These are phyloP conservation scores for Penicillium crystallinum DNA, from an alignment of 495 filamentous ascomycete genomes.

Conservation along the genomic window DNA sequence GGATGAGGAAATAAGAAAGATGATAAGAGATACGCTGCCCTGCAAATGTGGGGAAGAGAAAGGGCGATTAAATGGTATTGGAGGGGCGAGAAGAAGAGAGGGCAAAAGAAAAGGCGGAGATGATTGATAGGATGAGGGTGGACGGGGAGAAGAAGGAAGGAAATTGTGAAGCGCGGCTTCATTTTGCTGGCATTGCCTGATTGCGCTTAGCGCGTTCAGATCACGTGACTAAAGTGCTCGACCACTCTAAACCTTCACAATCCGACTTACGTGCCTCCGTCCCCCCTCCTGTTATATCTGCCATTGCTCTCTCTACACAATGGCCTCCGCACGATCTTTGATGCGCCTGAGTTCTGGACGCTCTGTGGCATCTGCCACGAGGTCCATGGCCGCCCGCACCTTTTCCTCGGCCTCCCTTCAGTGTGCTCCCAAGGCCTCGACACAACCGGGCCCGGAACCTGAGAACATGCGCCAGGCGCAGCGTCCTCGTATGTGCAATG, in stretches of 20 bases:
- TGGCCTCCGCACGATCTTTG: conserved; percentile 54
- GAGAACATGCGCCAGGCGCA: conserved; percentile 65
- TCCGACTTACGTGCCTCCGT: conserved; percentile 29
- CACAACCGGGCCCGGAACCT: conserved; percentile 31
- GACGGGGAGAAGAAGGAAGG: conserved; percentile 28
- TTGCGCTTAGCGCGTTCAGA: conserved; percentile 22
- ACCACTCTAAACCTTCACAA: conserved; percentile 31
- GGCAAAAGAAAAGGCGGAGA: conserved; percentile 11
- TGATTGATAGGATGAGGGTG: conserved; percentile 17
- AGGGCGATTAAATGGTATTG: conserved; percentile 6
- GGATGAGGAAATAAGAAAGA: conserved; percentile 17
- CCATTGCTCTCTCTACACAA: conserved; percentile 33
- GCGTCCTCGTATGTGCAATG: conserved; percentile 51
- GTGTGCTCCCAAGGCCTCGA: conserved; percentile 50
- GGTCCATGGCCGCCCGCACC: conserved; percentile 47
- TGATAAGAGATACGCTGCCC: conserved; percentile 14
- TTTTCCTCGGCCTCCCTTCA: conserved; percentile 53
- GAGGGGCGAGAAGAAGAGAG: conserved; percentile 11
- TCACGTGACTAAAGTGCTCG: conserved; percentile 27
- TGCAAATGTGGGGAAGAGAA: conserved; percentile 10
- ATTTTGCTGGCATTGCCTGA: conserved; percentile 39
- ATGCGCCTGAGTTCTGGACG: conserved; percentile 62
- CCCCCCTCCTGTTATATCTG: conserved; percentile 17
- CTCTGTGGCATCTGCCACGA: conserved; percentile 55
- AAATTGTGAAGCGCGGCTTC: conserved; percentile 36